Conservation (phyloP, 2,329 filamentous ascomycete species). For the Paracamarosporium sp. region DNA sequence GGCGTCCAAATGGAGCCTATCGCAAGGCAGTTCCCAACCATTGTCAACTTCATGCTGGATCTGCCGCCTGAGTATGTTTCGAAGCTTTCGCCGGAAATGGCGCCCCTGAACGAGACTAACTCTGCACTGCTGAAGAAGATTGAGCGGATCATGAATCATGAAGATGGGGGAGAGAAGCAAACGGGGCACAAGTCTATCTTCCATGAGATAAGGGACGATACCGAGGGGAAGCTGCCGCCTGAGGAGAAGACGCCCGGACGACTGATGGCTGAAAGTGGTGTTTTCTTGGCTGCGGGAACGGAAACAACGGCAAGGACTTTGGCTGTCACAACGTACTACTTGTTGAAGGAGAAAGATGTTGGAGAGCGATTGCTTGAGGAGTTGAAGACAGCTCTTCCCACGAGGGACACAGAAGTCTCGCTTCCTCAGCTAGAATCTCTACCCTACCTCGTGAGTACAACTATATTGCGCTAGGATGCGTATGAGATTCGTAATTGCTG, state of each 20-base stretch:
- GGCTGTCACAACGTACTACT: constrained; percentile 5
- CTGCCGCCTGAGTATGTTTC: too few relatives aligned
- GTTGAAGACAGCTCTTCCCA: constrained; percentile 3
- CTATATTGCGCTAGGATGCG: constrained; percentile 4
- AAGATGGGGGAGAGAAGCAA: neutral
- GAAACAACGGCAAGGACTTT: constrained; percentile 37
- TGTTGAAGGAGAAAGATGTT: constrained; percentile 8
- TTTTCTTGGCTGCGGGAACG: constrained; percentile 38
- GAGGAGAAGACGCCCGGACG: constrained; percentile 21
- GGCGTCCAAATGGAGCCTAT: too few relatives aligned
- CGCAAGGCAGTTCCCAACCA: too few relatives aligned
- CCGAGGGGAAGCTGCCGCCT: constrained; percentile 17
- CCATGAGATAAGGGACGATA: constrained; percentile 14
- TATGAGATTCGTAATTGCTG: too few relatives aligned
- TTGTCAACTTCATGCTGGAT: too few relatives aligned
- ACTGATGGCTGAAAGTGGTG: constrained; percentile 36
- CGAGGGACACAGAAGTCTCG: neutral
- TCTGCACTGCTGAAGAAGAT: too few relatives aligned
- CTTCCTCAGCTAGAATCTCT: constrained; percentile 8
- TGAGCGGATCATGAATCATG: too few relatives aligned
- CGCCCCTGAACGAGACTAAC: too few relatives aligned
- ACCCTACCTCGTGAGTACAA: constrained; percentile 10
- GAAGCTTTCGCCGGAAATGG: too few relatives aligned
- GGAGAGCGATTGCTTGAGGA: neutral
- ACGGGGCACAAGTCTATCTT: constrained; percentile 6